Evolutionary conservation across 768 basidiomycete genomes (phyloP), one percentile per base, ranked within the genome.

Genomic region (Lactarius akahatsu): DNA sequence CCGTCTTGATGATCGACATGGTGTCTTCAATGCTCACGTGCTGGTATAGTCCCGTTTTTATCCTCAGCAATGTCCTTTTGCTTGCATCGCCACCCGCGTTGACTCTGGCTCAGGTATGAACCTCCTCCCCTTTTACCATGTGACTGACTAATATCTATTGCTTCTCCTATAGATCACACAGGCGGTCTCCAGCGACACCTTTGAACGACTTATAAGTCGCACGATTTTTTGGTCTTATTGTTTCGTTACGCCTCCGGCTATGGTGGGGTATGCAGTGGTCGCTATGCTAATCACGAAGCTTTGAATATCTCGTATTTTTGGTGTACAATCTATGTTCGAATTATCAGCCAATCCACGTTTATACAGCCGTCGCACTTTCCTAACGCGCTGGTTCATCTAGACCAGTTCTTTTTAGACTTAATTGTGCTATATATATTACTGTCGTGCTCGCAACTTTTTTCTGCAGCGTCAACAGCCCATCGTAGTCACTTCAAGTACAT

Each of bases 201-300:
- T 98, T 73, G 96, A 98, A 78, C 82, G 94, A 1, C 82, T 98
- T 41, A 90, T 97, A 75, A 89, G 87, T 66, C 84, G 92, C 61
- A 98, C 96, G 0, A 92, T 98, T 66, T 94, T 94, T 75, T 95
- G 94, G 93, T 83, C 89, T 2, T 98, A 96, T 73, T 94, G 92
- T 71, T 78, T 94, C 40, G 79, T 95, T 63, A 96, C 95, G 0
- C 94, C 95, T 2, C 91, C 92, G 2, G 81, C 89, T n/a, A 92
- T 88, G 62, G 86, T 94, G 62, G 72, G 80, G 20, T 89, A 88
- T 72, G 91, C 96, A 58, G 82, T 96, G 54, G 73, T 92, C 32
- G 94, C 91, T 1, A 76, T 96, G 52, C 64, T 86, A 59, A 72
- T 91, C 13, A 78, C 86, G 1, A 85, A 83, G 69, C 71, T 85